Percentiles rank a stretch among this genome's conserved stretches.
These are phyloP conservation scores for Kurtzmaniella fragi DNA, from an alignment of 805 yeast genomes.

Conservation along the genomic window DNA sequence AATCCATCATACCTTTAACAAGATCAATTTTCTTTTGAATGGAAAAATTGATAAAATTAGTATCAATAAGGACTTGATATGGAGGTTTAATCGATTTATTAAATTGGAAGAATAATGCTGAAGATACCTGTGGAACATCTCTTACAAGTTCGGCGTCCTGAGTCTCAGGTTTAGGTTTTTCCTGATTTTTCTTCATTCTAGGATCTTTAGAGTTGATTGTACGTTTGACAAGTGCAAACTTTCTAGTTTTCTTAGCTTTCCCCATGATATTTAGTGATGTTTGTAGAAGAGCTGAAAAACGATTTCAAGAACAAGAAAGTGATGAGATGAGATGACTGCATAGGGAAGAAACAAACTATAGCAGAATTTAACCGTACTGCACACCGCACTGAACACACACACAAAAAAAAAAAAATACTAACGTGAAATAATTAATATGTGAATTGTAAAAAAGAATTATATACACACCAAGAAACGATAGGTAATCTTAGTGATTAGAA, in stretches of 20 bases:
- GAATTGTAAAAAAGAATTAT: no score
- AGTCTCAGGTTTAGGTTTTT: constrained; percentile 25
- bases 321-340: no score
- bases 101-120: constrained; percentile 91
- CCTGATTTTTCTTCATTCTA: constrained; percentile 44
- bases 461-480: no score
- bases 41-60: constrained; percentile 94
- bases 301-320: no score
- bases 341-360: no score
- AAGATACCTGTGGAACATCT: constrained; percentile 82
- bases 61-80: constrained; percentile 91
- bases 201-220: constrained; percentile 71
- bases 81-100: constrained; percentile 97
- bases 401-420: no score
- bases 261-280: constrained; percentile 63
- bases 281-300: no score
- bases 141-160: constrained; percentile 65
- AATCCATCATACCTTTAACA: constrained; percentile 96
- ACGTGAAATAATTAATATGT: no score
- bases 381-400: no score
- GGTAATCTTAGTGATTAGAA: no score
- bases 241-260: constrained; percentile 93
- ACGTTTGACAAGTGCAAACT: constrained; percentile 90
- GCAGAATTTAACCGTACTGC: no score
- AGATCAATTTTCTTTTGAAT: constrained; percentile 93